Conservation (phyloP, 441 rosid genomes). For the Populus trichocarpa region DNA sequence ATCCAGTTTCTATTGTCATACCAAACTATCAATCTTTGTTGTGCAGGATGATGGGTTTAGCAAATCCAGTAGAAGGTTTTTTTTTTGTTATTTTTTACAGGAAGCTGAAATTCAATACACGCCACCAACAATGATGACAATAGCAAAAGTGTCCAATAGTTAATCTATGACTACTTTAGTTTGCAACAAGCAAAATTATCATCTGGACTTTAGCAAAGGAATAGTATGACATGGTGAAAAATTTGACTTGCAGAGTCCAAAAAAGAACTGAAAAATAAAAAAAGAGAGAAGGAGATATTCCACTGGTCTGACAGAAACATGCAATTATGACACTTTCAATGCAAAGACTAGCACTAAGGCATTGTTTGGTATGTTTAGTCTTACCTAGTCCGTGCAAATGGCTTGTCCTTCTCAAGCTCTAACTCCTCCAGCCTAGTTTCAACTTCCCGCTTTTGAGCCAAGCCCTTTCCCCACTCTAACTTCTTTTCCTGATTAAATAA, state of each 20-base stretch:
- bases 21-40: not conserved
- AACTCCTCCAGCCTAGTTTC: conserved; percentile 70
- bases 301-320: not conserved
- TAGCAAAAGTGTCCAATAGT: not conserved
- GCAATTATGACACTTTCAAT: not conserved
- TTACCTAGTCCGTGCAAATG: conserved; percentile 90
- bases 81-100: not conserved
- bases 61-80: not conserved
- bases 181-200: not conserved
- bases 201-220: not conserved
- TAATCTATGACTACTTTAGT: not conserved
- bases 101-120: not conserved
- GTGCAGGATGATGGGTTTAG: not conserved
- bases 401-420: conserved; percentile 85
- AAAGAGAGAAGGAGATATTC: not conserved
- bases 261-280: not conserved
- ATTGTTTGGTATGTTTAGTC: not conserved
- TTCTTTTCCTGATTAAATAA: conserved; percentile 53
- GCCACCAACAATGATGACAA: not conserved
- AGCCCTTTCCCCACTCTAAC: conserved; percentile 95
- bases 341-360: not conserved
- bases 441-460: conserved; percentile 90
- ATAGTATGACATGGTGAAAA: not conserved
- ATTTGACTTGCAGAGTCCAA: not conserved
- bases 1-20: not conserved